These are phyloP conservation scores for Sarcomyxa edulis DNA, from an alignment of 768 basidiomycete species.

Conservation along the genomic window DNA sequence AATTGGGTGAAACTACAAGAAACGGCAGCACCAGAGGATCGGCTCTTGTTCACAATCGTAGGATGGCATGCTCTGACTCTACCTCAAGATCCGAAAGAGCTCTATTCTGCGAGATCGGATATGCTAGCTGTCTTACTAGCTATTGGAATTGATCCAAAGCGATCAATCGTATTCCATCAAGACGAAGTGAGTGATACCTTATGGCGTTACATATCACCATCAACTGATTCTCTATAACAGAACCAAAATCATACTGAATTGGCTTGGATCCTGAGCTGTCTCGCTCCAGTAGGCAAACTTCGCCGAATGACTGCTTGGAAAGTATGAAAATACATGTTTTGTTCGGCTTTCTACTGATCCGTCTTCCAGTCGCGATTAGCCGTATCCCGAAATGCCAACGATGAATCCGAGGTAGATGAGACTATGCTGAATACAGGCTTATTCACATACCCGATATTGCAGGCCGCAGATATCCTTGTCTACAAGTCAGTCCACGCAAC, in stretches of 20 bases:
- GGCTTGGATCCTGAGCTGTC: conserved; percentile 85
- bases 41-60: conserved; percentile 80
- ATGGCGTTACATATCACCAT: not conserved
- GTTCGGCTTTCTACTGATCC: not conserved
- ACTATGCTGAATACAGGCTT: conserved; percentile 78
- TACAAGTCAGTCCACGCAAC: conserved; percentile 54
- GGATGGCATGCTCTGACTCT: conserved; percentile 94
- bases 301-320: conserved; percentile 97
- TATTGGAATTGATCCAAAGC: conserved; percentile 74
- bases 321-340: conserved; percentile 32
- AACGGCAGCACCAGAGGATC: conserved; percentile 49
- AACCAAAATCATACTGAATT: conserved; percentile 82
- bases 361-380: conserved; percentile 64
- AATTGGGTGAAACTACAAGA: conserved; percentile 87
- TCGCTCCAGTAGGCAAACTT: conserved; percentile 78
- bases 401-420: conserved; percentile 77
- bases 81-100: conserved; percentile 70
- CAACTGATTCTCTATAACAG: conserved; percentile 29
- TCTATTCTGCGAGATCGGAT: conserved; percentile 61
- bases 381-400: conserved; percentile 64
- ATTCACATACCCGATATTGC: conserved; percentile 89
- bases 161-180: conserved; percentile 79
- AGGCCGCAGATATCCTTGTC: conserved; percentile 87
- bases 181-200: conserved; percentile 61
- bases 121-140: conserved; percentile 83